phyloP scores from a whole-genome alignment of 192 early-diverging fungal species.

The Gryganskiella cystojenkinii region DNA sequence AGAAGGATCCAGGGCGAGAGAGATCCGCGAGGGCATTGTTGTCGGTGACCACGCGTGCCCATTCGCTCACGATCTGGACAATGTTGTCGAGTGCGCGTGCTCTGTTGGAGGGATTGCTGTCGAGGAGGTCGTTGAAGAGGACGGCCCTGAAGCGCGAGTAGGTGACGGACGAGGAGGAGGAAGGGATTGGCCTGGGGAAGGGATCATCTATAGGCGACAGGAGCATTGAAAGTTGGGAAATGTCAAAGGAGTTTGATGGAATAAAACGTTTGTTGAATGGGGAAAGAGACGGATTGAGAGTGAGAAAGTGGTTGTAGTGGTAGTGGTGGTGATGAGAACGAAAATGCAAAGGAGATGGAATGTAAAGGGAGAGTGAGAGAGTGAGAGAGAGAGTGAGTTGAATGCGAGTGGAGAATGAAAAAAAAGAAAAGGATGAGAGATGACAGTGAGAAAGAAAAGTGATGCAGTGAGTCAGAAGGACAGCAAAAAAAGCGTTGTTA shows the following conservation, averaged over 20 bases:
- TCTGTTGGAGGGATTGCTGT: constrained; percentile 32
- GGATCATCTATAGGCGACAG: constrained; percentile 55
- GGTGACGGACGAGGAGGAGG: constrained; percentile 42
- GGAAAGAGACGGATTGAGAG: neutral
- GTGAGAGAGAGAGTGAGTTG: neutral
- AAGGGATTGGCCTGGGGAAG: constrained; percentile 28
- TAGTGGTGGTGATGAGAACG: neutral
- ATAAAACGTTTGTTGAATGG: too few species aligned
- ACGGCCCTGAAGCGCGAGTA: constrained; percentile 49
- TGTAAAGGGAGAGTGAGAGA: neutral
- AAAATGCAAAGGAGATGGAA: neutral
- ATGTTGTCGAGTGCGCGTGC: constrained; percentile 51
- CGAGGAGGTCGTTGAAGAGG: constrained; percentile 52
- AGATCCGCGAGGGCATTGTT: constrained; percentile 35
- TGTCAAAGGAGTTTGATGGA: neutral
- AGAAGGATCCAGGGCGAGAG: constrained; percentile 32
- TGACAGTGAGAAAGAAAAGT: neutral
- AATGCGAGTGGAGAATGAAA: neutral
- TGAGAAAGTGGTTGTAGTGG: neutral
- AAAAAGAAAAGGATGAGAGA: constrained; percentile 13
- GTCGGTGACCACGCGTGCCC: constrained; percentile 52
- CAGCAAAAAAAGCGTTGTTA: neutral
- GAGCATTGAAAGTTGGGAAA: constrained; percentile 24
- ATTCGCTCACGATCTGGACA: constrained; percentile 49
- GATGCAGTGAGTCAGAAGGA: neutral